A percentile compares a stretch with the other conserved stretches of the same genome.
Evolutionary conservation across 805 yeast genomes (phyloP).

Genomic region (Jamesozyma spencerorum): DNA sequence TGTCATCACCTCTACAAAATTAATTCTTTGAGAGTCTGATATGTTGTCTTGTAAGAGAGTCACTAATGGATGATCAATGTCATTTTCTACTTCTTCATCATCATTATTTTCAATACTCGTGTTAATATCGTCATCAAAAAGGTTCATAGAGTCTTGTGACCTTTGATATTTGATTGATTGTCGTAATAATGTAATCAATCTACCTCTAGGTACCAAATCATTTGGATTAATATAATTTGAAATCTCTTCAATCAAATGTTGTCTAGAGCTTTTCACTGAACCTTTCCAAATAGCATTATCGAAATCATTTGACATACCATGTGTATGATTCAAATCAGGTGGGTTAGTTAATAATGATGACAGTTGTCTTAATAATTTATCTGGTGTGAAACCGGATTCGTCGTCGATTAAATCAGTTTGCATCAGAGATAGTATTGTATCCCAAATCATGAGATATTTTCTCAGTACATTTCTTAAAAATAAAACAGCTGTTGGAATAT

Average conservation of each 20-base stretch:
- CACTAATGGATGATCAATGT: conserved; percentile 14
- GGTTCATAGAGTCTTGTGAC: conserved; percentile 29
- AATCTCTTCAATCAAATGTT: conserved; percentile 34
- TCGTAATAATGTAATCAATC: conserved; percentile 41
- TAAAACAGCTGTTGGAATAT: conserved; percentile 14
- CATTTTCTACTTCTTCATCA: conserved; percentile 10
- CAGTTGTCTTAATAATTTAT: conserved; percentile 22
- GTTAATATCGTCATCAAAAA: conserved; percentile 14
- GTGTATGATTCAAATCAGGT: conserved; percentile 1
- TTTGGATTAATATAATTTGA: conserved; percentile 42
- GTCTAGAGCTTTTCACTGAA: conserved; percentile 31
- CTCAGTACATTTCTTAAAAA: conserved; percentile 21
- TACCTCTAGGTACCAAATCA: conserved; percentile 42
- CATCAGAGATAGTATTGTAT: conserved; percentile 12
- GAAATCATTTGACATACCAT: conserved; percentile 1
- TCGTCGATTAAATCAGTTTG: conserved; percentile 3
- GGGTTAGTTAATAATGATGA: conserved; percentile 28
- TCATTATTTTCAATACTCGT: conserved; percentile 7
- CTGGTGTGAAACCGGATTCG: conserved; percentile 19
- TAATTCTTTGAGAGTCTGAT: conserved; percentile 6
- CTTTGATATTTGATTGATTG: conserved; percentile 45
- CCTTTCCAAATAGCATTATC: conserved; percentile 30
- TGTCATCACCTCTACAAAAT: conserved; percentile 14
- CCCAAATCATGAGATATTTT: conserved; percentile 23
- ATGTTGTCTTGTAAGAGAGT: conserved; percentile 12